These are phyloP conservation scores for Solidago caesia DNA, from an alignment of 129 eudicot species.

Conservation along the genomic window DNA sequence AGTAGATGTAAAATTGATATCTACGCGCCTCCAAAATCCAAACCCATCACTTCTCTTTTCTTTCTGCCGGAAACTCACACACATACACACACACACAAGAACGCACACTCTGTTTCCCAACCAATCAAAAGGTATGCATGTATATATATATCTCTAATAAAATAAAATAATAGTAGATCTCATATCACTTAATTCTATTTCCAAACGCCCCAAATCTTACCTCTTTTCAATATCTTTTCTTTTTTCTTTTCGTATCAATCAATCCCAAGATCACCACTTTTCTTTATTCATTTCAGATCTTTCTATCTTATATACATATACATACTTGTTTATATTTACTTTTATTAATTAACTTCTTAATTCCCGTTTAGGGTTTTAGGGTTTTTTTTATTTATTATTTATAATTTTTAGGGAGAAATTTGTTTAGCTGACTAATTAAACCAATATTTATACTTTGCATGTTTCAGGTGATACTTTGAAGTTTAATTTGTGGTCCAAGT, in stretches of 20 bases:
- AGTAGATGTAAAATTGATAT: too few species aligned
- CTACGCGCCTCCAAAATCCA: too few species aligned
- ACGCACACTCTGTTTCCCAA: too few species aligned
- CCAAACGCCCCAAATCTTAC: too few species aligned
- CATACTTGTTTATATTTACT: conserved; percentile 5
- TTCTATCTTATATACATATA: conserved; percentile 8
- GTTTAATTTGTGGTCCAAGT: conserved; percentile 8
- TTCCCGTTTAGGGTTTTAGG: conserved; percentile 3
- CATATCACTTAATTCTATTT: too few species aligned
- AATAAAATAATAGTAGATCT: too few species aligned
- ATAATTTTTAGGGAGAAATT: background rate
- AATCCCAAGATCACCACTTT: conserved; percentile 15
- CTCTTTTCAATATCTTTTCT: too few species aligned
- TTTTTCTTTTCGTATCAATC: background rate
- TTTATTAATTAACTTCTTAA: conserved; percentile 9
- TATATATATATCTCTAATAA: too few species aligned
- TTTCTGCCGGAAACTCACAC: too few species aligned
- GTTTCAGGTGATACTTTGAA: conserved; percentile 31
- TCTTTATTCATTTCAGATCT: conserved; percentile 23
- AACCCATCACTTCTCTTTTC: too few species aligned
- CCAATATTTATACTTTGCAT: conserved; percentile 27
- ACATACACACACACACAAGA: too few species aligned
- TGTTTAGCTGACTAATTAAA: conserved; percentile 9
- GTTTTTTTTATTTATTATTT: conserved; percentile 14
- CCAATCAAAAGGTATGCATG: too few species aligned